phyloP scores from a whole-genome alignment of 495 filamentous ascomycete species.

The Acidomyces sp. region DNA sequence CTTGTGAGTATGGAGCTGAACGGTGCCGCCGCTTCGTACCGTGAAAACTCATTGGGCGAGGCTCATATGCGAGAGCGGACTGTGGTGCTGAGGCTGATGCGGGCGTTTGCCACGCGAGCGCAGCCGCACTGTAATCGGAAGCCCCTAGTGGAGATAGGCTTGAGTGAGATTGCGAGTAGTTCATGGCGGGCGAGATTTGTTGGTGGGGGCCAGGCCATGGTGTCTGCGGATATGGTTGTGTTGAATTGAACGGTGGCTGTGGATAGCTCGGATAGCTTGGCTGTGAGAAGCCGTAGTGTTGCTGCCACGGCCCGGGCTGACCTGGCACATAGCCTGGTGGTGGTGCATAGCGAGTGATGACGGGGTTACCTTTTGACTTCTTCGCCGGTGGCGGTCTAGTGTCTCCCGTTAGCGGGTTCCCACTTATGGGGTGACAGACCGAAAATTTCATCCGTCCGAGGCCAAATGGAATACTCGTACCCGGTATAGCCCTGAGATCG shows the following conservation, averaged over 20 bases:
- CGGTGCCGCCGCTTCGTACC: not conserved
- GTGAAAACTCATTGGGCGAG: not conserved
- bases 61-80: constrained; percentile 1
- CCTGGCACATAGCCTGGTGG: constrained; percentile 29
- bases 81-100: constrained; percentile 1
- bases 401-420: too few relatives aligned
- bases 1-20: not conserved
- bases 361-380: constrained; percentile 26
- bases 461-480: too few relatives aligned
- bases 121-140: not conserved
- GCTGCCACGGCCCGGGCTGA: constrained; percentile 17
- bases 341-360: constrained; percentile 30
- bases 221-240: constrained; percentile 15
- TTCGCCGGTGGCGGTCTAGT: constrained; percentile 22
- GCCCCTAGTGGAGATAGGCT: constrained; percentile 1
- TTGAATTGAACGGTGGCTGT: constrained; percentile 13
- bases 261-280: constrained; percentile 12
- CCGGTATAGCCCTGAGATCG: too few relatives aligned
- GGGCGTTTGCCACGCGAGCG: not conserved
- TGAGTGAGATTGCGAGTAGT: constrained; percentile 1
- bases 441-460: too few relatives aligned
- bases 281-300: constrained; percentile 10
- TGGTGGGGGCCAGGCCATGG: constrained; percentile 12
- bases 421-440: too few relatives aligned
- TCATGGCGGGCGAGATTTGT: constrained; percentile 5